Evolutionary conservation across 83 land plant genomes (phyloP).

Genomic region (Picea abies): DNA sequence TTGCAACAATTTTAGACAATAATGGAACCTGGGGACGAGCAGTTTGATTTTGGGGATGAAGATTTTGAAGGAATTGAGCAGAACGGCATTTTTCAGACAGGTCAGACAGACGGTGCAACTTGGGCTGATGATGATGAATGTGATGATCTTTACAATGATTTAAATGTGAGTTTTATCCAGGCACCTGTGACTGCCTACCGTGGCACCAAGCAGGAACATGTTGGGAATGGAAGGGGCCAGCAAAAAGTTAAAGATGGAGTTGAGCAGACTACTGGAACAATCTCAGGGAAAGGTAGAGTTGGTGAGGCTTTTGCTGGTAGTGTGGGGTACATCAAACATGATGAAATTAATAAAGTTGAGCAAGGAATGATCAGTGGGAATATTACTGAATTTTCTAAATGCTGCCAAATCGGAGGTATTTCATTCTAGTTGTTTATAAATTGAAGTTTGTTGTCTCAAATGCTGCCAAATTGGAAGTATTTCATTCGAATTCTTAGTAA

Average conservation of each 20-base stretch:
- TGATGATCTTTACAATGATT: conserved; percentile 17
- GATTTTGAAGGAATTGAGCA: conserved; percentile 14
- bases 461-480: conserved; percentile 71
- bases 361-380: background rate
- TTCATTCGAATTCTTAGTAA: background rate
- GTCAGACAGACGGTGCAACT: background rate
- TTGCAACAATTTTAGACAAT: background rate
- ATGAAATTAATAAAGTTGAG: background rate
- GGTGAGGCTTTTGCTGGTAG: background rate
- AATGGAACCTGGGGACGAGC: conserved; percentile 12
- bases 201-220: background rate
- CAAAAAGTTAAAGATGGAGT: too few species aligned
- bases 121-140: background rate
- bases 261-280: background rate
- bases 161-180: background rate
- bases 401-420: background rate
- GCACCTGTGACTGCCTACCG: background rate
- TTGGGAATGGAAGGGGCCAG: background rate
- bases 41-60: conserved; percentile 15
- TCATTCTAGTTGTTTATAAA: background rate
- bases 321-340: background rate
- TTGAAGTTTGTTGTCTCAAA: conserved; percentile 44
- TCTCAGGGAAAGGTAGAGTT: background rate
- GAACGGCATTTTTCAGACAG: background rate
- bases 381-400: background rate